Evolutionary conservation across 495 filamentous ascomycete genomes (phyloP), one percentile per base, ranked within the genome.

Genomic region (Neurospora sp.): DNA sequence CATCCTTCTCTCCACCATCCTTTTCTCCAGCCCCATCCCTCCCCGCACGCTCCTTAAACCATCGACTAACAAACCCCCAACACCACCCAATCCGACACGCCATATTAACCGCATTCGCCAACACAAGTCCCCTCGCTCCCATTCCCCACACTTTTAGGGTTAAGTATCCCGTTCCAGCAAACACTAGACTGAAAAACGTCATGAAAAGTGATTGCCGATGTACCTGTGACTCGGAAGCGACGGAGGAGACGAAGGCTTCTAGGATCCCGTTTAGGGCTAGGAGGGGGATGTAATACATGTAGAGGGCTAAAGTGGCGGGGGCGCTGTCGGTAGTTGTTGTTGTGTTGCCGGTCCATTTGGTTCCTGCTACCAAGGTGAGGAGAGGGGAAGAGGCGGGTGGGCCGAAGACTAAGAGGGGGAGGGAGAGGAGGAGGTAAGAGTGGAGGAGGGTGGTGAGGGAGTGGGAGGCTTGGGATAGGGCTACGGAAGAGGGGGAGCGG

Each of bases 261-360:
- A 90, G 88, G 38, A 98, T 89, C 48, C 96, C 96, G 78, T 99
- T 99, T 74, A 97, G 81, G 1, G 94, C 96, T 1, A 99, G 84
- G 7, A 98, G 88, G 19, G 96, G 96, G 73, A 99, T 93, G 79
- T 97, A 97, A 78, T 92, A 93, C 82, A 92, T 94, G 82, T 97
- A 99, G 1, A 86, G 85, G 0, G 92, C 87, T 11, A 99, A 84
- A 6, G 94, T 88, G 1, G 73, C 74, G 5, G 85, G 86, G n/a
- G 89, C 88, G 43, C 88, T 89, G 45, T 54, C 45, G 8, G 4
- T 2, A 31, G 31, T 31, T 8, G n/a, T n/a, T 37, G 36, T 37
- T 8, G 6, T 37, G 36, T 8, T 37, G 6, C 36, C 36, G 36
- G 36, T 37, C 36, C 36, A 37, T 37, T 37, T 37, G 36, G 36